phyloP scores from a whole-genome alignment of 1,284 basidiomycete species.

The Trichosporon sp. region DNA sequence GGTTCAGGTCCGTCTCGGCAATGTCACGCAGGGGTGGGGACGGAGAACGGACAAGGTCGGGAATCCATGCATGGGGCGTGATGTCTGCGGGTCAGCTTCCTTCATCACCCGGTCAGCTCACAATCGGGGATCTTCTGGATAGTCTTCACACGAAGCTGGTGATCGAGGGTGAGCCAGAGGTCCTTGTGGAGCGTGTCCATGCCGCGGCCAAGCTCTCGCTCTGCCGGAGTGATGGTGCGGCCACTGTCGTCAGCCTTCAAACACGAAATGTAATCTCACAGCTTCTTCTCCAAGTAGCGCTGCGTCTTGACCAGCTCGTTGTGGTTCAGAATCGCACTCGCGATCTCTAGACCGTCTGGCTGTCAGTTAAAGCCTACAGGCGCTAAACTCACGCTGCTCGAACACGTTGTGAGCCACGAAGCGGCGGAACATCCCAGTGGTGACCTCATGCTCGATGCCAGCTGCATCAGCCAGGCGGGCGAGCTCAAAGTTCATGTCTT shows the following conservation, averaged over 20 bases:
- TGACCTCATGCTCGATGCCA: slow-evolving; percentile 9
- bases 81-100: not conserved
- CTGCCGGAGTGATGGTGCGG: not conserved
- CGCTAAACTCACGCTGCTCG: not conserved
- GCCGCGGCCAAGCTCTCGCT: slow-evolving; percentile 1
- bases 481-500: slow-evolving; percentile 22
- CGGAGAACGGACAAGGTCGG: not conserved
- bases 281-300: slow-evolving; percentile 14
- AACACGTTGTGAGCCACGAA: slow-evolving; percentile 21
- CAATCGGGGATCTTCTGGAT: slow-evolving; percentile 9
- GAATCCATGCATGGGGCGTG: not conserved
- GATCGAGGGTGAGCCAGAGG: slow-evolving; percentile 12
- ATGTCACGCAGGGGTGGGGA: not conserved
- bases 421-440: slow-evolving; percentile 16
- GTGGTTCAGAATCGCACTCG: slow-evolving; percentile 13
- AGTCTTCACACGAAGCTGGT: slow-evolving; percentile 4
- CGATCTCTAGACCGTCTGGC: slow-evolving; percentile 16
- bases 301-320: slow-evolving; percentile 2
- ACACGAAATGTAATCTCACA: not conserved
- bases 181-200: not conserved
- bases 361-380: not conserved
- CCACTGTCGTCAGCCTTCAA: slow-evolving; percentile 1
- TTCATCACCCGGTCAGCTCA: not conserved
- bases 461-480: not conserved
- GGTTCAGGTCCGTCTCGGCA: not conserved